phyloP scores from a whole-genome alignment of 2,329 filamentous ascomycete genomes.

The Aspergillus sp. region DNA sequence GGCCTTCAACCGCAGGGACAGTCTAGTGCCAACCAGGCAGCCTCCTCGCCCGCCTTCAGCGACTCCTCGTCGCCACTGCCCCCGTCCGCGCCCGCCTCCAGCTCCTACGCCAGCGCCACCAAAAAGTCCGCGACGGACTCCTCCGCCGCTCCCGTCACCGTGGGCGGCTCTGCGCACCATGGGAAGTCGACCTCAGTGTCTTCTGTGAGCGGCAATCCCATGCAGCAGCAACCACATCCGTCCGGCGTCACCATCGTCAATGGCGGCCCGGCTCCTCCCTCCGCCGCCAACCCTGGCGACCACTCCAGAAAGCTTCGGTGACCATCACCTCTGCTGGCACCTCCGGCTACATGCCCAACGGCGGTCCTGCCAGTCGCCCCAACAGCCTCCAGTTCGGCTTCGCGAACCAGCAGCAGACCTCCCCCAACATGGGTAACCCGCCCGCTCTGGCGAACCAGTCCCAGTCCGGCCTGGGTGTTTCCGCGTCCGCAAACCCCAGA shows the following conservation, averaged over 20 bases:
- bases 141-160: constrained; percentile 43
- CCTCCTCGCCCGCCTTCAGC: constrained; percentile 36
- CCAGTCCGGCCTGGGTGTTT: constrained; percentile 37
- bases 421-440: constrained; percentile 55
- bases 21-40: constrained; percentile 41
- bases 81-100: constrained; percentile 41
- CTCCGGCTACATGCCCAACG: constrained; percentile 67
- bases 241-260: constrained; percentile 54
- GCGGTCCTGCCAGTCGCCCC: constrained; percentile 51
- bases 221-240: constrained; percentile 35
- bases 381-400: constrained; percentile 72
- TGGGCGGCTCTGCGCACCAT: constrained; percentile 44
- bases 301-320: constrained; percentile 80
- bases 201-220: constrained; percentile 75
- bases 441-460: constrained; percentile 37
- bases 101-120: constrained; percentile 54
- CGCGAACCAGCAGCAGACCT: constrained; percentile 55
- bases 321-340: constrained; percentile 81
- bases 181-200: constrained; percentile 58
- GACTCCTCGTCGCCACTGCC: constrained; percentile 44
- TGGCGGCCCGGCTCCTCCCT: constrained; percentile 44
- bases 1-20: constrained; percentile 43
- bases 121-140: constrained; percentile 49
- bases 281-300: constrained; percentile 48
- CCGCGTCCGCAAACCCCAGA: constrained; percentile 55